Conservation (phyloP, 106 monocot species). For the Alisma plantagoaquatica region DNA sequence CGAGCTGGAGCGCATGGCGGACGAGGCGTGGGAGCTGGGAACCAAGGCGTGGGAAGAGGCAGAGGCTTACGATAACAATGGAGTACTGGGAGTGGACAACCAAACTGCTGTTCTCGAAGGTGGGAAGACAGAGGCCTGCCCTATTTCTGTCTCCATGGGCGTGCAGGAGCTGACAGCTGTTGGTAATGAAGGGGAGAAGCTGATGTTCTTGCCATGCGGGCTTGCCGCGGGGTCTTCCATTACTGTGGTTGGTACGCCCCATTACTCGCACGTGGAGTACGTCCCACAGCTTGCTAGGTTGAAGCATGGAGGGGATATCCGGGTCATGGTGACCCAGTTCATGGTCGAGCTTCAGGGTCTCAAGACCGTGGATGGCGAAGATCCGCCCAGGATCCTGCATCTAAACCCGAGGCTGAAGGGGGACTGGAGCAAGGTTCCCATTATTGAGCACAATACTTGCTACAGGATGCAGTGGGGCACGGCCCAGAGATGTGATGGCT, state of each 20-base stretch:
- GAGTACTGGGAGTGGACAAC: slow-evolving; percentile 7
- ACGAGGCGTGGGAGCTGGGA: slow-evolving; percentile 68
- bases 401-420: slow-evolving; percentile 71
- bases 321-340: slow-evolving; percentile 74
- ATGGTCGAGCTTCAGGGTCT: slow-evolving; percentile 79
- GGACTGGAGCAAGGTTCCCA: slow-evolving; percentile 67
- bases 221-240: slow-evolving; percentile 59
- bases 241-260: slow-evolving; percentile 75
- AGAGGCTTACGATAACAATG: slow-evolving; percentile 15
- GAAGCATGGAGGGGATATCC: slow-evolving; percentile 33
- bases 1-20: slow-evolving; percentile 57
- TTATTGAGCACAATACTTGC: slow-evolving; percentile 82
- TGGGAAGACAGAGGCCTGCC: slow-evolving; percentile 41
- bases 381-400: slow-evolving; percentile 79
- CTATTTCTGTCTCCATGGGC: slow-evolving; percentile 31
- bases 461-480: slow-evolving; percentile 92
- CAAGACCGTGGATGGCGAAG: slow-evolving; percentile 74
- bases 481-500: slow-evolving; percentile 62
- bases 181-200: slow-evolving; percentile 3
- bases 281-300: slow-evolving; percentile 39
- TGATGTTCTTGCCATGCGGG: slow-evolving; percentile 75
- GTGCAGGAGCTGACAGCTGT: slow-evolving; percentile 9
- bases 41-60: slow-evolving; percentile 71
- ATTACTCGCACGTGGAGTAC: slow-evolving; percentile 38
- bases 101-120: background rate